phyloP scores from a whole-genome alignment of 352 stramenopile species.

The Elongisporangium undulatum region DNA sequence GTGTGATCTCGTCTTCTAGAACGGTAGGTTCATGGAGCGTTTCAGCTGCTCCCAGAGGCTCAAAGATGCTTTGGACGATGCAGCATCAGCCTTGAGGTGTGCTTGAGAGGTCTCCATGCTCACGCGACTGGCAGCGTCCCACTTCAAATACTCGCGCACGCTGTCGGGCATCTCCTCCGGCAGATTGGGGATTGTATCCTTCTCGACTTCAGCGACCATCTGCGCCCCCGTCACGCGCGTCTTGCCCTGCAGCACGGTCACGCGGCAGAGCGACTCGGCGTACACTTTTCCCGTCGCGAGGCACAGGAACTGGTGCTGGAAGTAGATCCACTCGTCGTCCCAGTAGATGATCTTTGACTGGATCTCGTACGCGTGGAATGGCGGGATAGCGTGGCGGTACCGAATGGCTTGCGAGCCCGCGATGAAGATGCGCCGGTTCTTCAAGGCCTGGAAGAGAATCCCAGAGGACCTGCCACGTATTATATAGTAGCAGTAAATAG shows the following conservation, averaged over 20 bases:
- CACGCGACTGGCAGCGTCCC: slow-evolving; percentile 20
- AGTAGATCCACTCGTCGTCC: slow-evolving; percentile 59
- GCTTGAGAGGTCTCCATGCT: slow-evolving; percentile 24
- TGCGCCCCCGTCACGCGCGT: slow-evolving; percentile 16
- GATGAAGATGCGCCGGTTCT: slow-evolving; percentile 59
- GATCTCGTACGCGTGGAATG: slow-evolving; percentile 60
- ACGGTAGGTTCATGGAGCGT: not conserved
- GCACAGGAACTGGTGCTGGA: slow-evolving; percentile 59
- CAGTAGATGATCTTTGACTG: slow-evolving; percentile 46
- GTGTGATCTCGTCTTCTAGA: not conserved
- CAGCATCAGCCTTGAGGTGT: not conserved
- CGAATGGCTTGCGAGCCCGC: slow-evolving; percentile 56
- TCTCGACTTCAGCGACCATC: slow-evolving; percentile 17
- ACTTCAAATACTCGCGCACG: slow-evolving; percentile 26
- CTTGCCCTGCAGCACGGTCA: slow-evolving; percentile 15
- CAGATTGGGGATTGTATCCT: slow-evolving; percentile 5
- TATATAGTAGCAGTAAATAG: too few species aligned
- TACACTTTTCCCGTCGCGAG: slow-evolving; percentile 42
- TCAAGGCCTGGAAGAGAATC: slow-evolving; percentile 49
- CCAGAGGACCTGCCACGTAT: slow-evolving; percentile 8
- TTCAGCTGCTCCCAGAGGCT: not conserved
- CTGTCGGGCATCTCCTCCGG: slow-evolving; percentile 22
- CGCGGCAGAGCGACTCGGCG: slow-evolving; percentile 39
- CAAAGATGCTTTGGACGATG: not conserved
- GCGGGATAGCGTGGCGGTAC: slow-evolving; percentile 52